Base-by-base conservation (phyloP, 2,329 filamentous ascomycete species). In the Cercospora citrullina region DNA sequence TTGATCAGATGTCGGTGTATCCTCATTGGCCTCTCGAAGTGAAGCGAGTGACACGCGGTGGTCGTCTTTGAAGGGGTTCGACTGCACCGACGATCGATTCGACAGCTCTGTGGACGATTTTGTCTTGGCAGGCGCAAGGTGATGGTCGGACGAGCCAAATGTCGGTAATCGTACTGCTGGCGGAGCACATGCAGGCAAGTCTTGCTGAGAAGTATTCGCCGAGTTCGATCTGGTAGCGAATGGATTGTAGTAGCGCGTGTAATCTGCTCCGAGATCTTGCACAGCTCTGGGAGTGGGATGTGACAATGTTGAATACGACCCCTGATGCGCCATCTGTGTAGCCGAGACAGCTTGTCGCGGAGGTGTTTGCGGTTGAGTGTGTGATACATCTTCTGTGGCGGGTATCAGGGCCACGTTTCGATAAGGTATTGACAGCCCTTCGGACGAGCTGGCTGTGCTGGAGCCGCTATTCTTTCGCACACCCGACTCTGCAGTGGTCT, bases 181-280 rank as follows among this genome's bases (percentile, higher is more conserved):
- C 36, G 66, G 65, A 31, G 59, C 60, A 51, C 60, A 51, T 48
- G 64, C 65, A 9, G 71, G 65, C 7, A 78, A 67, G 65, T 79
- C 77, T 51, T 73, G 71, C 21, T 76, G 73, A 6, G 78, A 79
- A 51, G 73, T 76, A 58, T 75, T 76, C 21, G 73, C 71, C 8
- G 78, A 79, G 45, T 75, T 77, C 59, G 76, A 76, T 18, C 72
- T 71, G 21, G 76, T 75, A 63, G 74, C 73, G 71, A 80, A 79
- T 33, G 79, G 79, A 60, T 79, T 79, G 71, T 74, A 79, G 71
- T 79, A 80, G 58, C 78, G 74, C 65, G 75, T 77, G 69, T 79
- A 80, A 67, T 79, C 78, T 5, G 75, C 72, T 9, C 78, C 77
- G 5, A 80, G 70, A 62, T 80, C 78, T 30, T 75, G 72, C n/a